These are phyloP conservation scores for Xylariaceae sp. DNA, from an alignment of 2,329 filamentous ascomycete genomes.

Conservation along the genomic window DNA sequence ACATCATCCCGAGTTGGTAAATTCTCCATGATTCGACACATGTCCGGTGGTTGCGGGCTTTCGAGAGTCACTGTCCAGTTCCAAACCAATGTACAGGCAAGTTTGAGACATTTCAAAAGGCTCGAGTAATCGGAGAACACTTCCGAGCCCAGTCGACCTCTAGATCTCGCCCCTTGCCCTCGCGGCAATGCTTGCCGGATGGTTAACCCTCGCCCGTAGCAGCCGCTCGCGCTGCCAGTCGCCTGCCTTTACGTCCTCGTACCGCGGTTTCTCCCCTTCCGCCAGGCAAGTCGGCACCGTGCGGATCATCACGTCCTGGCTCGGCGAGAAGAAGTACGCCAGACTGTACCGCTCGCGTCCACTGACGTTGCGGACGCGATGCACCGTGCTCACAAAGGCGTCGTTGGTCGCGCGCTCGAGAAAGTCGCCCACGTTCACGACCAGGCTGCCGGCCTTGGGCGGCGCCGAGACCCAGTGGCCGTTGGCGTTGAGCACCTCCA, in stretches of 20 bases:
- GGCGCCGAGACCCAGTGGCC: slow-evolving; percentile 38
- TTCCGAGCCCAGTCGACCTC: too few relatives aligned
- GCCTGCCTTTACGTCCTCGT: slow-evolving; percentile 5
- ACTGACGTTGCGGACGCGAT: slow-evolving; percentile 33
- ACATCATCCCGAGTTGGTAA: too few relatives aligned
- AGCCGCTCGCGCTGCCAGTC: slow-evolving; percentile 8
- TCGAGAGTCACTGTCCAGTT: too few relatives aligned
- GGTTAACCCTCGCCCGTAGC: slow-evolving; percentile 7
- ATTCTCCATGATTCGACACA: too few relatives aligned
- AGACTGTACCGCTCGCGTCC: slow-evolving; percentile 35
- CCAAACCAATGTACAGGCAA: too few relatives aligned
- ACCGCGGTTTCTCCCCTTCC: slow-evolving; percentile 6
- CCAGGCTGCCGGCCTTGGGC: slow-evolving; percentile 34
- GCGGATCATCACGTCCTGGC: slow-evolving; percentile 34
- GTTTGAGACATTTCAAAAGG: too few relatives aligned
- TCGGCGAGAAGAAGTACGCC: slow-evolving; percentile 45
- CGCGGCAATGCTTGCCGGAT: slow-evolving; percentile 8
- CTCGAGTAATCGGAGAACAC: too few relatives aligned
- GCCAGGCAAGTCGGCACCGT: slow-evolving; percentile 21
- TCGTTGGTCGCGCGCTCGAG: slow-evolving; percentile 37
- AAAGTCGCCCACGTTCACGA: slow-evolving; percentile 42
- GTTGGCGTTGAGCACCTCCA: slow-evolving; percentile 40
- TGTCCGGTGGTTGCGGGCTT: too few relatives aligned
- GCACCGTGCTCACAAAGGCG: slow-evolving; percentile 39
- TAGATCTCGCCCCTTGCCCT: slow-evolving; percentile 8